phyloP scores from a whole-genome alignment of 2,329 filamentous ascomycete genomes.

The Arthrobotrys megalospora region DNA sequence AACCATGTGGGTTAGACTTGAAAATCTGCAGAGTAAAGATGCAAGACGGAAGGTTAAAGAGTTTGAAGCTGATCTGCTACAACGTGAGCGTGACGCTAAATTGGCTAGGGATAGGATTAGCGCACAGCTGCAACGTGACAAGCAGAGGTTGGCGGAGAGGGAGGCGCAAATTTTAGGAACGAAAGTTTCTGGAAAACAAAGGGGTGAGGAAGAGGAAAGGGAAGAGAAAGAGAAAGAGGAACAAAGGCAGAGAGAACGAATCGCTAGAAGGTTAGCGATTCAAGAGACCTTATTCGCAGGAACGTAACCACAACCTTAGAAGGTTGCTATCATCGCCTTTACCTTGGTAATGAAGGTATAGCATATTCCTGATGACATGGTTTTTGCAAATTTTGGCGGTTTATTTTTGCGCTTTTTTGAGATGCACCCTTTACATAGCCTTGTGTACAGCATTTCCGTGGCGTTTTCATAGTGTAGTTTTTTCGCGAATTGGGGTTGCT shows the following conservation, averaged over 20 bases:
- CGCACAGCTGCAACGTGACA: constrained; percentile 48
- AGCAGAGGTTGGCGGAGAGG: constrained; percentile 39
- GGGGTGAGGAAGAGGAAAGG: constrained; percentile 15
- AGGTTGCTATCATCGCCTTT: not conserved
- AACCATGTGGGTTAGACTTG: constrained; percentile 46
- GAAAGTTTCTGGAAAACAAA: not conserved
- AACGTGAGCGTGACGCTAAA: constrained; percentile 25
- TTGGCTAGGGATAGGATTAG: constrained; percentile 29
- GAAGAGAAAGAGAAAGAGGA: constrained; percentile 35
- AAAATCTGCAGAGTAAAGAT: constrained; percentile 36
- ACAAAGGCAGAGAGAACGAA: constrained; percentile 30
- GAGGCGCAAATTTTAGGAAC: constrained; percentile 48
- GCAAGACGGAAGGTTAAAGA: constrained; percentile 37
- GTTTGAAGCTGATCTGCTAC: constrained; percentile 29
- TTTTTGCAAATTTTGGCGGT: not conserved
- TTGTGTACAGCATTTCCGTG: constrained; percentile 20
- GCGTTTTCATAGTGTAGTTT: not conserved
- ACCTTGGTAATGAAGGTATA: not conserved
- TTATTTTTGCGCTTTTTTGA: not conserved
- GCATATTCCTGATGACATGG: not conserved
- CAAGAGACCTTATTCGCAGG: constrained; percentile 53
- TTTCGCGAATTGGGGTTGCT: not conserved
- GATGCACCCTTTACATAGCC: not conserved
- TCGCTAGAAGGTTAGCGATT: constrained; percentile 45
- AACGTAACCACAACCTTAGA: constrained; percentile 8